Conservation (phyloP, 345 rosid genomes). For the Aurinia saxatilis region DNA sequence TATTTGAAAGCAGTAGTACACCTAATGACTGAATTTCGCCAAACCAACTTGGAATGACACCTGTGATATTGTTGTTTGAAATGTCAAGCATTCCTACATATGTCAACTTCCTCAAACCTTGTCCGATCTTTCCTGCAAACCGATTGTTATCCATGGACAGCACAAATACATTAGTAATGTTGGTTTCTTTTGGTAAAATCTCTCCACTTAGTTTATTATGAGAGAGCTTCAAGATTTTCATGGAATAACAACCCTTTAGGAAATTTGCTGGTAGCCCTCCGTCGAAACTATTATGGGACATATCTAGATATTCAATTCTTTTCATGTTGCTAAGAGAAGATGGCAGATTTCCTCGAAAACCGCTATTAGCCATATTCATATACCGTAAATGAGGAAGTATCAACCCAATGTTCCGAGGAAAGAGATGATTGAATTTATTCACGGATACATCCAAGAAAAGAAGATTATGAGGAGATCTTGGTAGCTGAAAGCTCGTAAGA, state of each 20-base stretch:
- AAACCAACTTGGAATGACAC: constrained; percentile 14
- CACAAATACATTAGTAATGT: not conserved
- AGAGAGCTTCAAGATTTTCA: not conserved
- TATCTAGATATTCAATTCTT: not conserved
- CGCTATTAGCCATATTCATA: not conserved
- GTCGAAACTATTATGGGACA: not conserved
- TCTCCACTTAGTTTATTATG: constrained; percentile 1
- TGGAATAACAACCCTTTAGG: not conserved
- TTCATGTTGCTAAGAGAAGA: constrained; percentile 2
- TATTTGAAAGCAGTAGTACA: not conserved
- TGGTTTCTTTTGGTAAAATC: not conserved
- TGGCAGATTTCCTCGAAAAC: not conserved
- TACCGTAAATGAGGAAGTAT: not conserved
- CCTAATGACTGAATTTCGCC: not conserved
- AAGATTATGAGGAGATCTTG: not conserved
- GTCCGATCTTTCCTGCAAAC: constrained; percentile 5
- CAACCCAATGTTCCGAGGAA: not conserved
- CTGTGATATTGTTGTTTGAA: not conserved
- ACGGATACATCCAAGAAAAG: not conserved
- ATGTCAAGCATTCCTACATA: not conserved
- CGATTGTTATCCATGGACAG: not conserved
- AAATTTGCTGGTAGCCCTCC: constrained; percentile 6
- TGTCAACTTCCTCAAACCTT: not conserved
- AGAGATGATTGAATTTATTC: not conserved
- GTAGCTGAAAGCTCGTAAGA: not conserved